Percentiles rank a stretch among this genome's conserved stretches.
These are phyloP conservation scores for Linnemannia hyalina DNA, from an alignment of 192 early-diverging fungal genomes.

Conservation along the genomic window DNA sequence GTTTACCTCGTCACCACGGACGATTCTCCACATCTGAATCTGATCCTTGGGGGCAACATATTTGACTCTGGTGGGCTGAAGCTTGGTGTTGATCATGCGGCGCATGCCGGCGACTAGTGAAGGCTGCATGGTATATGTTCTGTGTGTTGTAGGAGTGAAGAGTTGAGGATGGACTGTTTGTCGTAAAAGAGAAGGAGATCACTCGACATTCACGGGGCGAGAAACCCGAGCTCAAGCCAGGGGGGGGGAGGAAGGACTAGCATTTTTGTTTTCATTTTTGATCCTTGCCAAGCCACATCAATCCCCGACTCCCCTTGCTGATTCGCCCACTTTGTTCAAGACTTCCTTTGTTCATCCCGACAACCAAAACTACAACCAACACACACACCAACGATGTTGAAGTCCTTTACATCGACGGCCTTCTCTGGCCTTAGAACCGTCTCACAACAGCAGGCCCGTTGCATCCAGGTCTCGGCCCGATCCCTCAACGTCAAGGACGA, in stretches of 20 bases:
- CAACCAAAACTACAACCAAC: neutral
- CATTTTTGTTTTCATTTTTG: conserved; percentile 6
- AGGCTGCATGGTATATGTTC: conserved; percentile 34
- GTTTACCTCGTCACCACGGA: conserved; percentile 66
- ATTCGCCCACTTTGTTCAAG: neutral
- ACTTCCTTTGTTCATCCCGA: conserved; percentile 1
- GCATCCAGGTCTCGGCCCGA: conserved; percentile 54
- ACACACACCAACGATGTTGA: conserved; percentile 28
- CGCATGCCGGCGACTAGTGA: conserved; percentile 43
- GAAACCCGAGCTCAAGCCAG: neutral
- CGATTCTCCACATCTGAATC: conserved; percentile 71
- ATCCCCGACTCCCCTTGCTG: conserved; percentile 16
- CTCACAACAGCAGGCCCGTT: conserved; percentile 28
- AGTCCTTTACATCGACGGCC: conserved; percentile 38
- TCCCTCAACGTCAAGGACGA: conserved; percentile 35
- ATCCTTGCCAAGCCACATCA: neutral
- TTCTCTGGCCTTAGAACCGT: conserved; percentile 27
- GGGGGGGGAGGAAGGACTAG: neutral
- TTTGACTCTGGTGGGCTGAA: conserved; percentile 54
- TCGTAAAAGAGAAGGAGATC: neutral
- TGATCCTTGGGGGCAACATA: conserved; percentile 57
- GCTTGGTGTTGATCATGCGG: conserved; percentile 55
- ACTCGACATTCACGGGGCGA: neutral
- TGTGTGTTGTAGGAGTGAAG: neutral
- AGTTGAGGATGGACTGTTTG: neutral